Base-by-base conservation (phyloP, 2,329 filamentous ascomycete species). In the Trichoderma lentiforme region DNA sequence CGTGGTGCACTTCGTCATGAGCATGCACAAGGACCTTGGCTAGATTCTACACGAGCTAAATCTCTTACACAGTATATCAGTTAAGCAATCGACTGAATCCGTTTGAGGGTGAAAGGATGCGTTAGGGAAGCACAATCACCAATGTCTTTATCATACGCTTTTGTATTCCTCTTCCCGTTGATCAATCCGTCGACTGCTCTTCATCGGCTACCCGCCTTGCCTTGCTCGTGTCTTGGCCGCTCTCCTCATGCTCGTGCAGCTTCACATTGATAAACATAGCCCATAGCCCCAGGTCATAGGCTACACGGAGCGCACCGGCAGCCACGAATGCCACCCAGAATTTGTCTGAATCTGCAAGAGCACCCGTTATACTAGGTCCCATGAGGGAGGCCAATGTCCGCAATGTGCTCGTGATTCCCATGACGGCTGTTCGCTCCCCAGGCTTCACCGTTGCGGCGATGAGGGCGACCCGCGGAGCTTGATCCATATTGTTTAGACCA, bases 401-500 rank as follows among this genome's bases (percentile, higher is more conserved):
- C 32, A 91, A 72, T 76, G 89, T 88, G 61, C 82, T 84, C 0
- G 89, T 91, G 74, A 92, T 90, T 14, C 90, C 90, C 88, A 92
- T 90, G n/a, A 90, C 89, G 0, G 89, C 90, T 0, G 90, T 92
- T 2, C 90, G 83, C 79, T 92, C 90, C 69, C 88, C 86, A 0
- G 89, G 87, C 73, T 85, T 86, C 3, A 92, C 90, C 0, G 91
- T 88, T 0, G 89, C 89, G 1, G 90, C 89, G 64, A 92, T 91
- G 71, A 92, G 88, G 0, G 90, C 90, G 0, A 89, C 83, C 2
- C 90, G 84, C 0, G 90, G 90, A 0, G 88, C 90, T 81, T 92
- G 90, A 74, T 92, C 90, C 89, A 92, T 91, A 73, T 87, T 89
- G 76, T 92, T 92, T 58, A 92, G 81, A 0, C 88, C 88, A 3